phyloP scores from a whole-genome alignment of 2,329 filamentous ascomycete species.

The Aspergillus vadensis region DNA sequence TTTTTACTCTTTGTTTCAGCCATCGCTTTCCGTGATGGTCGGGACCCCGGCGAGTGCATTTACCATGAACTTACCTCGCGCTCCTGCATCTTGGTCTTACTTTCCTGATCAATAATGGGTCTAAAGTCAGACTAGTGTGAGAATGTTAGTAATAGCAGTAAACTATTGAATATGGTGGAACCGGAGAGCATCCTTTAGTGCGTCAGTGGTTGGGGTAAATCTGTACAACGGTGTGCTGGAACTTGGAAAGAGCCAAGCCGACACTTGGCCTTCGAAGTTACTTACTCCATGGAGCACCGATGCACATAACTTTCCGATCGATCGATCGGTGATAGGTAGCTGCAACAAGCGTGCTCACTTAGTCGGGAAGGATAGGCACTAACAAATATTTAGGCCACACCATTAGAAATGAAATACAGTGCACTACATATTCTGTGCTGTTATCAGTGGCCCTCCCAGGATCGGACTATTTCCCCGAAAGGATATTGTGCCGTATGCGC shows the following conservation, averaged over 20 bases:
- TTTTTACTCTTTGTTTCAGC: no score
- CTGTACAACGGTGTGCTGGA: constrained; percentile 6
- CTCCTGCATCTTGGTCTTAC: background rate
- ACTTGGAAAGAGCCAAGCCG: constrained; percentile 2
- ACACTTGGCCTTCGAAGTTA: constrained; percentile 1
- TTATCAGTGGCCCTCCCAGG: constrained; percentile 2
- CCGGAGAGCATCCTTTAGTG: background rate
- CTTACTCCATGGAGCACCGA: constrained; percentile 4
- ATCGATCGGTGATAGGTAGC: constrained; percentile 11
- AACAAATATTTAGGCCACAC: background rate
- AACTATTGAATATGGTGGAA: constrained; percentile 12
- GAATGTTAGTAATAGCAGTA: background rate
- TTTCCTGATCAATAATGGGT: background rate
- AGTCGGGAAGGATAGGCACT: background rate
- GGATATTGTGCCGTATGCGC: constrained; percentile 10
- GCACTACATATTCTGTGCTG: background rate
- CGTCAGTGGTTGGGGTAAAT: background rate
- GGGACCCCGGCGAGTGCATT: no score
- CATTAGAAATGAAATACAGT: background rate
- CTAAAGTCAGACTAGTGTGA: background rate
- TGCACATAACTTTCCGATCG: constrained; percentile 14
- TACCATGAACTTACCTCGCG: no score
- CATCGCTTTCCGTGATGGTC: no score
- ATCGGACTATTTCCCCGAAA: constrained; percentile 16
- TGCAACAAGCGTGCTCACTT: constrained; percentile 1